phyloP scores from a whole-genome alignment of 805 yeast genomes.

The Candida bentonensis region DNA sequence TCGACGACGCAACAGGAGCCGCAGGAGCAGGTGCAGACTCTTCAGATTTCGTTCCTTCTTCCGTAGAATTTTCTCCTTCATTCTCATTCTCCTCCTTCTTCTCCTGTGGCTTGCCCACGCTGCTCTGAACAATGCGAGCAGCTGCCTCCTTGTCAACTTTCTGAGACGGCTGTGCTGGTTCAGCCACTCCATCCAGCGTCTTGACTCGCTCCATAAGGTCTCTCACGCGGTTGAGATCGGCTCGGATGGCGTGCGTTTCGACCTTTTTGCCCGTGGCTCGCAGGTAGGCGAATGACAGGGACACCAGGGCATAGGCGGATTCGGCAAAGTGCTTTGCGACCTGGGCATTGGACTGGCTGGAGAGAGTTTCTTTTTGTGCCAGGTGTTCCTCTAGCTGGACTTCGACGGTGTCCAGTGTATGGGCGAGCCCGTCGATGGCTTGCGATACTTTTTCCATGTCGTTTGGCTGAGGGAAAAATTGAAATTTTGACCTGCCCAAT shows the following conservation, averaged over 20 bases:
- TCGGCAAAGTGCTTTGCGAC: background rate
- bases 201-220: constrained; percentile 53
- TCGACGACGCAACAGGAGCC: no score
- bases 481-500: no score
- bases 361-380: constrained; percentile 4
- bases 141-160: constrained; percentile 14
- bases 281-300: constrained; percentile 44
- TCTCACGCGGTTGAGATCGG: constrained; percentile 30
- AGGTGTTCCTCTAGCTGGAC: constrained; percentile 4
- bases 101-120: background rate
- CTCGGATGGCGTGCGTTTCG: constrained; percentile 41
- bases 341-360: constrained; percentile 6
- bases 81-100: no score
- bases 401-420: constrained; percentile 3
- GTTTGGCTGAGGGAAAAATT: background rate
- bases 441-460: background rate
- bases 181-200: constrained; percentile 38
- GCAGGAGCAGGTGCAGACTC: no score
- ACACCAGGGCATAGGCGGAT: constrained; percentile 37
- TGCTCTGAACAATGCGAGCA: constrained; percentile 1
- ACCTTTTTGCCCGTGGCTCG: constrained; percentile 36
- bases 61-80: no score
- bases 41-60: no score
- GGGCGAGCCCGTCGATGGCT: background rate
- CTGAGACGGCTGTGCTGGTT: constrained; percentile 5